These are phyloP conservation scores for Dendrothele bispora DNA, from an alignment of 768 basidiomycete species.

Conservation along the genomic window DNA sequence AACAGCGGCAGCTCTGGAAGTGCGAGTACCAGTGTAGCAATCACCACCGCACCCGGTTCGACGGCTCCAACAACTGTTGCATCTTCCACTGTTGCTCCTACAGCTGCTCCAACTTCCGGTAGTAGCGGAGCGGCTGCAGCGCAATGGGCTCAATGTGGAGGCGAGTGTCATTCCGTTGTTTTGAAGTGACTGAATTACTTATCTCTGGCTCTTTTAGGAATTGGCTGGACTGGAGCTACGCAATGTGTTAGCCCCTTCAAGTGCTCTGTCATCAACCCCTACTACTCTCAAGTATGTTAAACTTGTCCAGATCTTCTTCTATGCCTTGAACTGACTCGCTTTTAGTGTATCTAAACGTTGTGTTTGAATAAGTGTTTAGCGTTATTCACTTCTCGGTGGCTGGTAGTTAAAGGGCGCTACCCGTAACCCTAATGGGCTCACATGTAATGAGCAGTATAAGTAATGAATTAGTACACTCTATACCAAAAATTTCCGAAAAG, in stretches of 20 bases:
- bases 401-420: no score
- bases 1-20: neutral
- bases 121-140: neutral
- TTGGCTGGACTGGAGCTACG: constrained; percentile 1
- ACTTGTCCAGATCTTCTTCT: no score
- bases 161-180: neutral
- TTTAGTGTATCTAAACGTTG: no score
- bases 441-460: no score
- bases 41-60: neutral
- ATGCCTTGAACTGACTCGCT: no score
- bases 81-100: neutral
- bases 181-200: constrained; percentile 4
- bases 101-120: neutral
- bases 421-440: no score
- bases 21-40: neutral
- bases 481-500: no score
- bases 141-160: constrained; percentile 1
- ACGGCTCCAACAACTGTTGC: neutral
- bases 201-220: neutral
- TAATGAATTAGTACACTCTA: no score
- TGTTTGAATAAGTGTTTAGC: no score
- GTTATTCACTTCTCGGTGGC: no score
- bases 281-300: no score
- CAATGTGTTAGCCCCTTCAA: neutral
- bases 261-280: constrained; percentile 13